Conservation (phyloP, 2,329 filamentous ascomycete species). For the Fusarium sp. region DNA sequence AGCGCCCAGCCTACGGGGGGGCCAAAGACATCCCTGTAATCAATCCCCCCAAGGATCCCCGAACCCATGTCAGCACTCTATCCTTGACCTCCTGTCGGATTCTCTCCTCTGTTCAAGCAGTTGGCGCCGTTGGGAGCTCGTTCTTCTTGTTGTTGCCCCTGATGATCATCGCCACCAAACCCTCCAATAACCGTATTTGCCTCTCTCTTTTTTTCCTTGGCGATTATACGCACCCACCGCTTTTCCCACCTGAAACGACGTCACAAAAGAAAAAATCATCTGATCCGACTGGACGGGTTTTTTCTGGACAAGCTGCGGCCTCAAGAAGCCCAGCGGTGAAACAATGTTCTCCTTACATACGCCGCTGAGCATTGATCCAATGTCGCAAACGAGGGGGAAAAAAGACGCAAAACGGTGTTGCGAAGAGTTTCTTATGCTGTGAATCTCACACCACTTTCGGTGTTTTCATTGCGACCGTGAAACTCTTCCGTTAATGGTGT, state of each 20-base stretch:
- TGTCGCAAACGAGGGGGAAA: not conserved
- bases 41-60: not conserved
- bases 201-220: not conserved
- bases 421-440: constrained; percentile 4
- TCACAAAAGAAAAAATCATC: not conserved
- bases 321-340: constrained; percentile 28
- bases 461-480: not conserved
- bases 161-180: not conserved
- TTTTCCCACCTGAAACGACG: constrained; percentile 33
- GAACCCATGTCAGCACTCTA: not conserved
- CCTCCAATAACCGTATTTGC: not conserved
- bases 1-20: constrained; percentile 9
- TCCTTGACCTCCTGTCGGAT: not conserved
- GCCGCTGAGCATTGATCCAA: not conserved
- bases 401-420: constrained; percentile 22
- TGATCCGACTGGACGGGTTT: constrained; percentile 34
- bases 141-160: not conserved
- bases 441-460: constrained; percentile 1
- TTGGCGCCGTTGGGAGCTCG: constrained; percentile 6
- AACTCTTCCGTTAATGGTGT: not conserved
- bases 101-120: constrained; percentile 8
- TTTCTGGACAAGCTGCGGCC: constrained; percentile 6
- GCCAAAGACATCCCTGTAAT: not conserved
- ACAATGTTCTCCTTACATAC: constrained; percentile 6
- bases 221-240: not conserved